Conservation (phyloP, 108 stramenopile genomes). For the Phaeodactylum tricornutum region DNA sequence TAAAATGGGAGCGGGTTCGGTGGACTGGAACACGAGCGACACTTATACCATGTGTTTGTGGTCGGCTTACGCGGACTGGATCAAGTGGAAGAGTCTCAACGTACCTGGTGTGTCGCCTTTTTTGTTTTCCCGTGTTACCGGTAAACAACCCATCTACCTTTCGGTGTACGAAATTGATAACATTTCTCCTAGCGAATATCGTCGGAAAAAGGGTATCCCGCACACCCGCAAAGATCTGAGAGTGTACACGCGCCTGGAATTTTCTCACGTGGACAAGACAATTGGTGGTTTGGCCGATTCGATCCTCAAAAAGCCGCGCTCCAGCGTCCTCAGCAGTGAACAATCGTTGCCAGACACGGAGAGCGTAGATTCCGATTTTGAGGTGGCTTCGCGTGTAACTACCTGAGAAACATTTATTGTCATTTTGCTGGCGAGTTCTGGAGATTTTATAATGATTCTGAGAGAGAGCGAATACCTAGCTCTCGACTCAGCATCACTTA, state of each 20-base stretch:
- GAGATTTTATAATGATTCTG: too few relatives aligned
- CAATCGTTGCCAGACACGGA: slow-evolving; percentile 8
- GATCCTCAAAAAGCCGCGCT: background rate
- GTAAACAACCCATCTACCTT: slow-evolving; percentile 46
- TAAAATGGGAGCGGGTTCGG: slow-evolving; percentile 34
- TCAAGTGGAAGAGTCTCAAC: slow-evolving; percentile 48
- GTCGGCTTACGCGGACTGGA: slow-evolving; percentile 40
- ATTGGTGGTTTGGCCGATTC: slow-evolving; percentile 17
- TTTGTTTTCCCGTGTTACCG: slow-evolving; percentile 34
- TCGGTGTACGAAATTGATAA: slow-evolving; percentile 34
- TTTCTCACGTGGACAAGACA: slow-evolving; percentile 21
- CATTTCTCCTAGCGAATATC: slow-evolving; percentile 23
- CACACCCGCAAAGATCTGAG: slow-evolving; percentile 27
- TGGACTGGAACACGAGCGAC: slow-evolving; percentile 44
- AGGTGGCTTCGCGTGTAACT: slow-evolving; percentile 3
- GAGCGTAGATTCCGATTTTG: slow-evolving; percentile 8
- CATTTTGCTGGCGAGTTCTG: too few relatives aligned
- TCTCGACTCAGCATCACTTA: too few relatives aligned
- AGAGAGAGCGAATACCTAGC: too few relatives aligned
- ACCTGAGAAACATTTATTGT: too few relatives aligned
- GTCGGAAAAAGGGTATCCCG: slow-evolving; percentile 19
- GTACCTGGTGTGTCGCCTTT: slow-evolving; percentile 52
- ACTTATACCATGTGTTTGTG: slow-evolving; percentile 62
- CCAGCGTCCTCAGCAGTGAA: background rate
- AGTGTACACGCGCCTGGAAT: slow-evolving; percentile 31